These are phyloP conservation scores for Pleurotus tuber-regium DNA, from an alignment of 768 basidiomycete genomes.

Conservation along the genomic window DNA sequence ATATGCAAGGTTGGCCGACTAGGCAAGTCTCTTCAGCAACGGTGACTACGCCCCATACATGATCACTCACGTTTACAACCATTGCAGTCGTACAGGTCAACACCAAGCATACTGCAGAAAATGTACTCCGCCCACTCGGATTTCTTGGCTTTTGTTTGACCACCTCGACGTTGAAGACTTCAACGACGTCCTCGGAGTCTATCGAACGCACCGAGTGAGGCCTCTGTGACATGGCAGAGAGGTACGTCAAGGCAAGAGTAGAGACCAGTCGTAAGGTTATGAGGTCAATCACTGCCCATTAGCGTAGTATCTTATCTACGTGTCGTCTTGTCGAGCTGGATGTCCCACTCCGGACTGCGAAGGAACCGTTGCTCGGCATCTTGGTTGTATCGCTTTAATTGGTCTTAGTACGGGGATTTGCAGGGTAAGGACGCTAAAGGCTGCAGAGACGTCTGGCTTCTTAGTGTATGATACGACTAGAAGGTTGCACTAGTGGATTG, in stretches of 20 bases:
- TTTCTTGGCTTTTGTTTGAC: neutral
- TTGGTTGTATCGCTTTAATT: too few relatives aligned
- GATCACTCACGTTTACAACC: constrained; percentile 4
- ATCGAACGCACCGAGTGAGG: constrained; percentile 1
- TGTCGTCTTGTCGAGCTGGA: neutral
- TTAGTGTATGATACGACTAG: too few relatives aligned
- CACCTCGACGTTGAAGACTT: constrained; percentile 5
- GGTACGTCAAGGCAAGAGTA: neutral
- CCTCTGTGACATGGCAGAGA: neutral
- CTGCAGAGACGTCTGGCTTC: too few relatives aligned
- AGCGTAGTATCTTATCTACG: neutral
- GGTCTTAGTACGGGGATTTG: too few relatives aligned
- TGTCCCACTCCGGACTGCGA: too few relatives aligned
- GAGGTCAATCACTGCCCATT: neutral
- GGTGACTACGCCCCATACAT: neutral
- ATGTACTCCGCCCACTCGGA: neutral
- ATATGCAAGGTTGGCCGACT: constrained; percentile 10
- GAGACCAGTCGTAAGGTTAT: neutral
- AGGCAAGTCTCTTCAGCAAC: neutral
- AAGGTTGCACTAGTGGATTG: too few relatives aligned
- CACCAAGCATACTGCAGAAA: constrained; percentile 2
- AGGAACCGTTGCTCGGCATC: too few relatives aligned
- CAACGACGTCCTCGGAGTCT: neutral
- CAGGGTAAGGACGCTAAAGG: too few relatives aligned
- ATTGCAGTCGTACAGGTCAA: constrained; percentile 5